A percentile compares a stretch with the other conserved stretches of the same genome.
Evolutionary conservation across 1,284 basidiomycete species (phyloP).

Genomic region (Prillingera fragicola): DNA sequence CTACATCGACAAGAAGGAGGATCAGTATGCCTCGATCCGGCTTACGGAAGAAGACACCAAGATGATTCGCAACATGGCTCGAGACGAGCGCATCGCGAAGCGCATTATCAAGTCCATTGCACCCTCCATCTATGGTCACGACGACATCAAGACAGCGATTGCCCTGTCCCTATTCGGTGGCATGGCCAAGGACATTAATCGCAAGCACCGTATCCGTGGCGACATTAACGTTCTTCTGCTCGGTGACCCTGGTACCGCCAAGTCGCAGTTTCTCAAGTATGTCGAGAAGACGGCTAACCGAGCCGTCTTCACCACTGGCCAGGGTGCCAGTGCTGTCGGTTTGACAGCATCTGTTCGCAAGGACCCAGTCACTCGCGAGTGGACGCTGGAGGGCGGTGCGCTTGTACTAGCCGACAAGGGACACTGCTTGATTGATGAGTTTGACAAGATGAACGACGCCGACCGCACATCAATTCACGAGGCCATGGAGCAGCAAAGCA

Average conservation of each 20-base stretch:
- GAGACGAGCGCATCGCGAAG: conserved; percentile 90
- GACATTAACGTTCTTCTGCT: conserved; percentile 96
- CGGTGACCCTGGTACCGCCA: conserved; percentile 96
- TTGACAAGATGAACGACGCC: conserved; percentile 99
- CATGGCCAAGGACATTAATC: conserved; percentile 88
- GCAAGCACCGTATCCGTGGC: conserved; percentile 92
- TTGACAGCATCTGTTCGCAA: conserved; percentile 96
- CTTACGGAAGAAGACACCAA: conserved; percentile 95
- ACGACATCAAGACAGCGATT: conserved; percentile 96
- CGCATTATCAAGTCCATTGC: conserved; percentile 98
- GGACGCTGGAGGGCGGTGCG: conserved; percentile 97
- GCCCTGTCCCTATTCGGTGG: conserved; percentile 93
- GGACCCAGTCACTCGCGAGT: conserved; percentile 93
- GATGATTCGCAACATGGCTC: conserved; percentile 76
- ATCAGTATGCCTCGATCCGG: conserved; percentile 86
- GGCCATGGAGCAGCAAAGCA: conserved; percentile 99
- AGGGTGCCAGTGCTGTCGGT: conserved; percentile 96
- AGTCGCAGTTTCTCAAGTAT: conserved; percentile 98
- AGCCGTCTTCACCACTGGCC: conserved; percentile 97
- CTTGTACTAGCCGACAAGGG: conserved; percentile 97
- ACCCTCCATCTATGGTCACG: conserved; percentile 97
- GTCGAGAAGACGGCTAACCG: conserved; percentile 97
- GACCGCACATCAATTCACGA: conserved; percentile 98
- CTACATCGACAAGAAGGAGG: conserved; percentile 94
- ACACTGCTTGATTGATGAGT: conserved; percentile 98